phyloP scores from a whole-genome alignment of 2,329 filamentous ascomycete species.

The Ceratocystiopsis minuta region DNA sequence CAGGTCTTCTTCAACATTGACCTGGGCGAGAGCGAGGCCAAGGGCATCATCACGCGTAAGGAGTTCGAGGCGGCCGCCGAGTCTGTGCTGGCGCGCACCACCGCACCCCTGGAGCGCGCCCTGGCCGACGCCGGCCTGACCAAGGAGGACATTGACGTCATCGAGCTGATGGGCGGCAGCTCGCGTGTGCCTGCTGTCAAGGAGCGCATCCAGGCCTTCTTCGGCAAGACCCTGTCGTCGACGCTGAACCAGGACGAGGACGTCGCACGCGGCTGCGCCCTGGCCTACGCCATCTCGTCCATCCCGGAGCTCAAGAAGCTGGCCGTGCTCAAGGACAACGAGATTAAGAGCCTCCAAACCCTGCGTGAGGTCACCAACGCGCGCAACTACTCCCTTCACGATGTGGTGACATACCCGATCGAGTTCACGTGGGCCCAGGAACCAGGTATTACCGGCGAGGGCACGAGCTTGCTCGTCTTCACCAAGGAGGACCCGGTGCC shows the following conservation, averaged over 20 bases:
- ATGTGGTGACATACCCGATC: slow-evolving; percentile 95
- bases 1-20: slow-evolving; percentile 75
- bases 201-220: slow-evolving; percentile 75
- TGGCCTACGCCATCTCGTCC: slow-evolving; percentile 93
- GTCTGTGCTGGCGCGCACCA: slow-evolving; percentile 59
- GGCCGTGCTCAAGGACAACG: slow-evolving; percentile 30
- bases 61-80: slow-evolving; percentile 84
- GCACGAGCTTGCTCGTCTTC: slow-evolving; percentile 92
- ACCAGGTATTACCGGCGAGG: slow-evolving; percentile 92
- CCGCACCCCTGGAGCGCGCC: slow-evolving; percentile 68
- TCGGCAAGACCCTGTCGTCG: slow-evolving; percentile 82
- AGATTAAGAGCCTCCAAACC: slow-evolving; percentile 34
- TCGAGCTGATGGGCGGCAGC: slow-evolving; percentile 89
- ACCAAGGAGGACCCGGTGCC: slow-evolving; percentile 94
- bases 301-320: slow-evolving; percentile 60
- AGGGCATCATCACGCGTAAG: slow-evolving; percentile 87
- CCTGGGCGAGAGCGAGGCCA: slow-evolving; percentile 65
- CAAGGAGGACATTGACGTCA: slow-evolving; percentile 75
- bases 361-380: slow-evolving; percentile 25
- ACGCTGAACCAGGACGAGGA: slow-evolving; percentile 98
- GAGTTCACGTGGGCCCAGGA: slow-evolving; percentile 99
- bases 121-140: slow-evolving; percentile 85
- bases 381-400: slow-evolving; percentile 92
- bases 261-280: slow-evolving; percentile 84
- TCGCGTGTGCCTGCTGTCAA: slow-evolving; percentile 89